These are phyloP conservation scores for Globisporangium sylvaticum DNA, from an alignment of 352 stramenopile genomes.

Conservation along the genomic window DNA sequence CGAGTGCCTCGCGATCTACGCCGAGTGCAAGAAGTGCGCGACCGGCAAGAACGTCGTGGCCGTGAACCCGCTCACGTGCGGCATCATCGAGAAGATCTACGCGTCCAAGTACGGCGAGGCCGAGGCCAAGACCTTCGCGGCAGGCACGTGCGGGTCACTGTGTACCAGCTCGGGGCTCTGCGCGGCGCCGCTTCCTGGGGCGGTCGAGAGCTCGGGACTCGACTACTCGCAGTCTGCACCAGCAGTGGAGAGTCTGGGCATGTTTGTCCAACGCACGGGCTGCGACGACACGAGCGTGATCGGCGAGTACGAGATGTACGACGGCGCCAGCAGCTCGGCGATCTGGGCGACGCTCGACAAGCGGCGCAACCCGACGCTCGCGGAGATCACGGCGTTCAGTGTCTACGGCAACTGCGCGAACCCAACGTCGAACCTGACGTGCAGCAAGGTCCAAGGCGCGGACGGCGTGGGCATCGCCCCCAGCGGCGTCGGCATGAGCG, in stretches of 20 bases:
- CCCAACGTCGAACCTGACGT: constrained; percentile 17
- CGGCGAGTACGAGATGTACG: constrained; percentile 62
- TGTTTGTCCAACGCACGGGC: constrained; percentile 59
- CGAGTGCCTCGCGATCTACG: constrained; percentile 31
- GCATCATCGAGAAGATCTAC: constrained; percentile 38
- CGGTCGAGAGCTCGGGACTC: constrained; percentile 49
- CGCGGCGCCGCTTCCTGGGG: constrained; percentile 52
- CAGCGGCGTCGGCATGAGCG: constrained; percentile 13
- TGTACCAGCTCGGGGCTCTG: constrained; percentile 51
- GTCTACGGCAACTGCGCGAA: constrained; percentile 21
- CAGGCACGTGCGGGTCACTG: constrained; percentile 32
- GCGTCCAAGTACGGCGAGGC: constrained; percentile 31
- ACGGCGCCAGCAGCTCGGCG: constrained; percentile 24
- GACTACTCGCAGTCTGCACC: constrained; percentile 47
- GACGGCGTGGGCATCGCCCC: constrained; percentile 13
- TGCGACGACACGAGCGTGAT: constrained; percentile 59
- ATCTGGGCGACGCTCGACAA: constrained; percentile 17
- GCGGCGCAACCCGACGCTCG: constrained; percentile 18
- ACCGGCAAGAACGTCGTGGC: constrained; percentile 34
- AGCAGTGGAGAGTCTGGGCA: constrained; percentile 25
- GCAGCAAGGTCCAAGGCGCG: constrained; percentile 8
- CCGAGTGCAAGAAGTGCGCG: constrained; percentile 35
- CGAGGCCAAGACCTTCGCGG: constrained; percentile 32
- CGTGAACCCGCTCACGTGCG: constrained; percentile 40
- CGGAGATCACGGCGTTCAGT: constrained; percentile 17